phyloP scores from a whole-genome alignment of 2,329 filamentous ascomycete species.

The Myriangium duriaei region DNA sequence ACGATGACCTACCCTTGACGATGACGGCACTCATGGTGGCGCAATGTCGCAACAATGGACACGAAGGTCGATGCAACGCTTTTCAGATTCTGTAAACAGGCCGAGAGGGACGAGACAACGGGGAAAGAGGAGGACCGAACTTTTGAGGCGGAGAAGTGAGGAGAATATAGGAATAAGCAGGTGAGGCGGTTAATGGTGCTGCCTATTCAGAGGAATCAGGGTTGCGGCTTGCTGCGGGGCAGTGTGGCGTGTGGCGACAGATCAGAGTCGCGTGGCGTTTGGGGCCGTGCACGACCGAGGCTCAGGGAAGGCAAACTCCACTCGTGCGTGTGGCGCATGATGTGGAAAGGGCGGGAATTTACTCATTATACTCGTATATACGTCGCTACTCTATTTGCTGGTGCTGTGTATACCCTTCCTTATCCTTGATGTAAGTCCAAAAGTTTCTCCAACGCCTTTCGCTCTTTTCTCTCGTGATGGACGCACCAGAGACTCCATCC shows the following conservation, averaged over 20 bases:
- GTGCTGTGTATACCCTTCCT: no score
- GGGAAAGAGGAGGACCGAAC: no score
- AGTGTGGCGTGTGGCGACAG: background rate
- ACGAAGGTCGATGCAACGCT: no score
- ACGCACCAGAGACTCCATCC: constrained; percentile 60
- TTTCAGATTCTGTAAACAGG: background rate
- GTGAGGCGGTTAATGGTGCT: constrained; percentile 4
- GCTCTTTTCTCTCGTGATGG: constrained; percentile 39
- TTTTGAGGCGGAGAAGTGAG: background rate
- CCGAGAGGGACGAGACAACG: background rate
- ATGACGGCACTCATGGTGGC: constrained; percentile 9
- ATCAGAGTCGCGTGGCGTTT: no score
- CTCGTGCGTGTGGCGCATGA: no score
- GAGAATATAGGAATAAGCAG: background rate
- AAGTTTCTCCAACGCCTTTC: constrained; percentile 10
- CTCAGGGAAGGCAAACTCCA: no score
- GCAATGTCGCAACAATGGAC: no score
- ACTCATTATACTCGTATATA: no score
- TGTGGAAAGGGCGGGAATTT: no score
- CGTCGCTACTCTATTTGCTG: no score
- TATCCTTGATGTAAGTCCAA: constrained; percentile 10
- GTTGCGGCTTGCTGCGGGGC: constrained; percentile 9
- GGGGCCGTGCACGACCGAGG: no score
- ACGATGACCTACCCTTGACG: constrained; percentile 8
- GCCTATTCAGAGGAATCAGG: constrained; percentile 6